Percentiles rank a stretch among this genome's conserved stretches.
Evolutionary conservation across 2,329 filamentous ascomycete species (phyloP).

Genomic region (Alternaria arborescens): DNA sequence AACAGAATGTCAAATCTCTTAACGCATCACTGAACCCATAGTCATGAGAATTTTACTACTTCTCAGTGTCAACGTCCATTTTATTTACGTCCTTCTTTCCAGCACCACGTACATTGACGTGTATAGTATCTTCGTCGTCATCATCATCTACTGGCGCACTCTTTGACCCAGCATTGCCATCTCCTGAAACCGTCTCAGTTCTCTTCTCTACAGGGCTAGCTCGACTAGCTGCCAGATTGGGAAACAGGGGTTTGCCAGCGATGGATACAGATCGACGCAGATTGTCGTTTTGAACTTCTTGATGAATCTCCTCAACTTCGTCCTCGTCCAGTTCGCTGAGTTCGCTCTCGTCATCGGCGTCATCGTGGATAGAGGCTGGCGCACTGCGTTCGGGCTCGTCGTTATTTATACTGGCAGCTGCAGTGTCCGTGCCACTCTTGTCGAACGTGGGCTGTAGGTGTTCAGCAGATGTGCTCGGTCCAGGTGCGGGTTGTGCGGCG

Average conservation of each 20-base stretch:
- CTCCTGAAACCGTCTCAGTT: not conserved
- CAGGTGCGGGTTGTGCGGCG: constrained; percentile 3
- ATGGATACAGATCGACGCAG: constrained; percentile 26
- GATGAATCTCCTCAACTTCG: constrained; percentile 47
- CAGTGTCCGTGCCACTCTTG: constrained; percentile 53
- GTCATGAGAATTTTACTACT: not conserved
- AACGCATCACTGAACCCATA: not conserved
- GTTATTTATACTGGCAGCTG: constrained; percentile 40
- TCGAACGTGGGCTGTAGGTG: constrained; percentile 30
- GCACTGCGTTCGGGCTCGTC: constrained; percentile 59
- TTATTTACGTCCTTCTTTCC: not conserved
- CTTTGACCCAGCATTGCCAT: not conserved
- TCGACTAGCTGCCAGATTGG: constrained; percentile 26
- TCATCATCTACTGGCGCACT: not conserved
- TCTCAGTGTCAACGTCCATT: constrained; percentile 15
- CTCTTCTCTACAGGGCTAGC: constrained; percentile 3
- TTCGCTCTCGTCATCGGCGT: constrained; percentile 64
- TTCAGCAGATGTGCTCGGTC: constrained; percentile 17
- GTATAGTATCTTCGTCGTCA: constrained; percentile 8
- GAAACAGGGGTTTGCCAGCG: constrained; percentile 36
- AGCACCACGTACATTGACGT: not conserved
- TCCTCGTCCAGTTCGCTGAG: constrained; percentile 61
- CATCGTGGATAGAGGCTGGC: constrained; percentile 63
- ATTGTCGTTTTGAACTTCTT: constrained; percentile 29
- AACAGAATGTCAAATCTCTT: not conserved